These are phyloP conservation scores for Scedosporium boydii DNA, from an alignment of 2,329 filamentous ascomycete species.

Conservation along the genomic window DNA sequence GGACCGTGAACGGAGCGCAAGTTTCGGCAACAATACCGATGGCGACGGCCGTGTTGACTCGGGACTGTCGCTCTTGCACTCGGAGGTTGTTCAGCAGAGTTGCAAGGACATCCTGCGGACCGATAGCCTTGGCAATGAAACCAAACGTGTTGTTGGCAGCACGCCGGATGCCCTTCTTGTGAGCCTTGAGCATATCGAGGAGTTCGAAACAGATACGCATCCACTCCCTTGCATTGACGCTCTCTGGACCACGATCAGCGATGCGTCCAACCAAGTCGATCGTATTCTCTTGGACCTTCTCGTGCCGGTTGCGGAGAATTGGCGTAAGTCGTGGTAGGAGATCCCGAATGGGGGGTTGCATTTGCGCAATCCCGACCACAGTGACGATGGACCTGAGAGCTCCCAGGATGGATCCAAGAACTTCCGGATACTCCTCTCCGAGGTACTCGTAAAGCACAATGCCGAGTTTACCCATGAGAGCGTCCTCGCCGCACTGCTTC, in stretches of 20 bases:
- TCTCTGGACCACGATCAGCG: constrained; percentile 91
- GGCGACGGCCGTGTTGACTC: constrained; percentile 95
- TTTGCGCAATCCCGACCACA: constrained; percentile 93
- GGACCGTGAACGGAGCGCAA: constrained; percentile 93
- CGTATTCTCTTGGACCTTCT: constrained; percentile 98
- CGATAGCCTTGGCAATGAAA: constrained; percentile 98
- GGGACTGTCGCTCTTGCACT: constrained; percentile 94
- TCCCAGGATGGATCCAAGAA: constrained; percentile 90
- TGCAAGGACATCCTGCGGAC: constrained; percentile 91
- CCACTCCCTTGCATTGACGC: constrained; percentile 95
- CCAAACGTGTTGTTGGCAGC: constrained; percentile 99
- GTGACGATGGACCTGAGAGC: constrained; percentile 94
- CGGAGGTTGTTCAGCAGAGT: constrained; percentile 93
- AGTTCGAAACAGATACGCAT: constrained; percentile 99
- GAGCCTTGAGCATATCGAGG: constrained; percentile 97
- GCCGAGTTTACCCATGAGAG: constrained; percentile 88
- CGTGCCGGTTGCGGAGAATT: constrained; percentile 96
- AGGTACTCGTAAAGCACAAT: constrained; percentile 96
- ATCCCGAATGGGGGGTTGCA: constrained; percentile 97
- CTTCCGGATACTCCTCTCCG: constrained; percentile 96
- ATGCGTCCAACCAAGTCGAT: constrained; percentile 98
- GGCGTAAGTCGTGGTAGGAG: constrained; percentile 88
- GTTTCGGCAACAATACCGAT: constrained; percentile 98
- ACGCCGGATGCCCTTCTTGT: constrained; percentile 97
- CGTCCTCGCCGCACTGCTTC: constrained; percentile 96